Conservation (phyloP, 2,329 filamentous ascomycete species). For the Pezicula neosporulosa region DNA sequence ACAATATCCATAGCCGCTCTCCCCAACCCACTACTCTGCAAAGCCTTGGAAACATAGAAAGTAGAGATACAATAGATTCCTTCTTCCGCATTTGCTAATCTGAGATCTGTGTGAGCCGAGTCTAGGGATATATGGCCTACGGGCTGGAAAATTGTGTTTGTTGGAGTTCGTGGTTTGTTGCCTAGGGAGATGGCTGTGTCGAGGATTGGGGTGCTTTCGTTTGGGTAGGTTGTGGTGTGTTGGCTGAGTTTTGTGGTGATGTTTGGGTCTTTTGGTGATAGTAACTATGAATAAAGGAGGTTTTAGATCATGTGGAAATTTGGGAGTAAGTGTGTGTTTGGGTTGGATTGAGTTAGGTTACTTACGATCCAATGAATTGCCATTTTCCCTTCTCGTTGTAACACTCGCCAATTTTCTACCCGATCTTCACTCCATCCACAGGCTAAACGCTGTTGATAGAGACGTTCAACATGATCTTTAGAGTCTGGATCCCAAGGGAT, state of each 20-base stretch:
- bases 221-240: conserved; percentile 14
- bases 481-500: conserved; percentile 42
- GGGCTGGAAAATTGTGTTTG: conserved; percentile 15
- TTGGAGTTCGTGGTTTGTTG: conserved; percentile 12
- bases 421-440: conserved; percentile 41
- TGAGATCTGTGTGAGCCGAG: conserved; percentile 4
- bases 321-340: neutral
- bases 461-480: conserved; percentile 34
- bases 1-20: conserved; percentile 18
- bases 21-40: conserved; percentile 20
- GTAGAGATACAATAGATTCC: conserved; percentile 20
- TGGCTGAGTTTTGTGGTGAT: conserved; percentile 11
- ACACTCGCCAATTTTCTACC: conserved; percentile 23
- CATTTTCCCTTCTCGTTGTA: conserved; percentile 15
- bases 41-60: conserved; percentile 21
- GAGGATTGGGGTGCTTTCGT: conserved; percentile 11
- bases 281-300: too few species aligned
- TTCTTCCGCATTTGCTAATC: conserved; percentile 2
- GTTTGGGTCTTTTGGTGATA: conserved; percentile 12
- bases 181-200: conserved; percentile 17
- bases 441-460: conserved; percentile 40
- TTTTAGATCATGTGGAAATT: too few species aligned
- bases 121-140: conserved; percentile 24
- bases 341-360: neutral
- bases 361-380: conserved; percentile 21